Evolutionary conservation across 1,284 basidiomycete species (phyloP).

Genomic region (Prillingera fragicola): DNA sequence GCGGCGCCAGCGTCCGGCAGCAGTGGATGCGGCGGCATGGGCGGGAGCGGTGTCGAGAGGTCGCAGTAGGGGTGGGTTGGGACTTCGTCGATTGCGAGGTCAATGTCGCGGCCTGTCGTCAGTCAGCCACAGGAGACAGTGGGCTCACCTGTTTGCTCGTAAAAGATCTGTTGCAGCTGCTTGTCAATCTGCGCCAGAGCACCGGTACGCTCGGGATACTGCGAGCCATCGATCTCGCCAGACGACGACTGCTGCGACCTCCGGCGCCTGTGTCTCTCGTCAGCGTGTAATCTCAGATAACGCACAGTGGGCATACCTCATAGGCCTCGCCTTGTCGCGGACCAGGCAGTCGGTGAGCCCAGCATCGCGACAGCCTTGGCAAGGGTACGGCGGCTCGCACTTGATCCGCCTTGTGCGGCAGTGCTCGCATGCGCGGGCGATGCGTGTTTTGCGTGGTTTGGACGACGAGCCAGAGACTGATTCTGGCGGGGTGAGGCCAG

Average conservation of each 20-base stretch:
- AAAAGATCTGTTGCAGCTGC: constrained; percentile 14
- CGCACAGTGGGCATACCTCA: not conserved
- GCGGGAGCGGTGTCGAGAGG: constrained; percentile 11
- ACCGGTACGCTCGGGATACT: constrained; percentile 14
- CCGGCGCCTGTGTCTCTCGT: constrained; percentile 6
- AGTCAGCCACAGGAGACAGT: not conserved
- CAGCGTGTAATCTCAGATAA: not conserved
- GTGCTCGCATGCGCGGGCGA: constrained; percentile 7
- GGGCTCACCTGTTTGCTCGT: constrained; percentile 1
- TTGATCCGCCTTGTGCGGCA: constrained; percentile 5
- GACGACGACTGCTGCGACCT: constrained; percentile 11
- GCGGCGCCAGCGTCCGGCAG: constrained; percentile 7
- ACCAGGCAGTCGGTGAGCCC: constrained; percentile 5
- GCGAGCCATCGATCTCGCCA: constrained; percentile 13
- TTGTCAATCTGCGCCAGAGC: constrained; percentile 5
- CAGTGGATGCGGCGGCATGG: constrained; percentile 7
- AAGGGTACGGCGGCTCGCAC: constrained; percentile 8
- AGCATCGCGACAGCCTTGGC: constrained; percentile 4
- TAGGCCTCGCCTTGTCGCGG: constrained; percentile 2
- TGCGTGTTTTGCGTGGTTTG: not conserved
- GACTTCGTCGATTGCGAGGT: constrained; percentile 8
- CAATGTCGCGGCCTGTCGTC: constrained; percentile 7
- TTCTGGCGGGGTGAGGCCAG: too few species aligned
- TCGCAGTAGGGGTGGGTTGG: constrained; percentile 10
- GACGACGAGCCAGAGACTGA: not conserved